Conservation (phyloP, 495 filamentous ascomycete genomes). For the Glonium stellatum region DNA sequence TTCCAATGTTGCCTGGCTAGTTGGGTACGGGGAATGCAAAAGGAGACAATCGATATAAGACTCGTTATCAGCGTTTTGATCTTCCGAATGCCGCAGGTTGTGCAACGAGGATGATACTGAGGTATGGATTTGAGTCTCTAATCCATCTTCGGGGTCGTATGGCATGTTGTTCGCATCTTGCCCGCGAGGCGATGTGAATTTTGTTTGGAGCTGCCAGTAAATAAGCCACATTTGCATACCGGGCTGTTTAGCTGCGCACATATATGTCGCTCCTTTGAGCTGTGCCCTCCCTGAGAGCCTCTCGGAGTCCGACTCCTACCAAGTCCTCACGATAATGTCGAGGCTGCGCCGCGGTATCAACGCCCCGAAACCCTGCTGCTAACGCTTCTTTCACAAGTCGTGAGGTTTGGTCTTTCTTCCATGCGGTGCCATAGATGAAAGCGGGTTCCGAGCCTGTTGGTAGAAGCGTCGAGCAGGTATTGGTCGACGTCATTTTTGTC, state of each 20-base stretch:
- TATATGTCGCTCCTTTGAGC: conserved; percentile 34
- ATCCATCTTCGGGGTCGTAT: conserved; percentile 46
- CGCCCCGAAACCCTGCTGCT: conserved; percentile 60
- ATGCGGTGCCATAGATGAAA: conserved; percentile 79
- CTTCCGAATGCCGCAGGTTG: conserved; percentile 44
- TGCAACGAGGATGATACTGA: conserved; percentile 62
- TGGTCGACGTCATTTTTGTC: background rate
- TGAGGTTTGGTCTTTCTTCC: conserved; percentile 68
- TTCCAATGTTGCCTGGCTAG: conserved; percentile 50
- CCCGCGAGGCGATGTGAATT: conserved; percentile 58
- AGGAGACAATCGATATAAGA: conserved; percentile 67
- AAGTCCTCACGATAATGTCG: conserved; percentile 69
- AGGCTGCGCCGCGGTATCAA: conserved; percentile 77
- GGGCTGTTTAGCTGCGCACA: conserved; percentile 35
- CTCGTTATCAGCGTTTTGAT: conserved; percentile 33
- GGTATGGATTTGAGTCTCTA: conserved; percentile 55
- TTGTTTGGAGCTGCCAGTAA: conserved; percentile 63
- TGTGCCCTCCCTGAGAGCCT: conserved; percentile 50
- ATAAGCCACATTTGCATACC: conserved; percentile 5
- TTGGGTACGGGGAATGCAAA: conserved; percentile 61
- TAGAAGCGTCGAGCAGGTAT: background rate
- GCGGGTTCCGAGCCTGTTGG: conserved; percentile 15
- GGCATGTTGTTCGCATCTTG: conserved; percentile 57
- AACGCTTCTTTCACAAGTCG: conserved; percentile 64
- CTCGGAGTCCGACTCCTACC: conserved; percentile 58